A percentile compares a stretch with the other conserved stretches of the same genome.
phyloP scores from a whole-genome alignment of 768 basidiomycete species.

The Lentinus tigrinus region DNA sequence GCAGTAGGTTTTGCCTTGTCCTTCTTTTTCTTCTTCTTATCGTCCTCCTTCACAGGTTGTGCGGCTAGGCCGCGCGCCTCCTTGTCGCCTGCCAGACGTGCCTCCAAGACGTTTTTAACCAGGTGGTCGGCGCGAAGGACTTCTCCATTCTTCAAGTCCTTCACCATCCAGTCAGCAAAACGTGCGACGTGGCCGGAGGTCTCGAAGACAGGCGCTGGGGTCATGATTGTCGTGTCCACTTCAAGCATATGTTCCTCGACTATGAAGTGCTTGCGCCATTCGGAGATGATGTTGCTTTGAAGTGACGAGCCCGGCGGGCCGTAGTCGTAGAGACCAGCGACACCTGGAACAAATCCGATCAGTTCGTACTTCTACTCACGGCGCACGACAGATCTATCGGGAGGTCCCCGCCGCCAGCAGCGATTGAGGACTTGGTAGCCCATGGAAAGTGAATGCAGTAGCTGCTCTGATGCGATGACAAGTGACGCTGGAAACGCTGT shows the following conservation, averaged over 20 bases:
- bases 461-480: no score
- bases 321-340: slow-evolving; percentile 97
- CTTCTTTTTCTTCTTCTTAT: slow-evolving; percentile 66
- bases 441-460: no score
- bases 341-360: slow-evolving; percentile 50
- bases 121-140: slow-evolving; percentile 96
- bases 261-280: slow-evolving; percentile 98
- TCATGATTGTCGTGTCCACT: slow-evolving; percentile 98
- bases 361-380: neutral
- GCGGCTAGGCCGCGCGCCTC: slow-evolving; percentile 80
- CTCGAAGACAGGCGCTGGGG: slow-evolving; percentile 90
- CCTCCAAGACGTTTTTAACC: slow-evolving; percentile 89
- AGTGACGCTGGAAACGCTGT: no score
- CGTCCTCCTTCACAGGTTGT: slow-evolving; percentile 49
- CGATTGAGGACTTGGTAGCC: no score
- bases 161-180: slow-evolving; percentile 99
- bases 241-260: slow-evolving; percentile 98
- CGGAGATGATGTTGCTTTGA: slow-evolving; percentile 93
- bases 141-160: slow-evolving; percentile 92
- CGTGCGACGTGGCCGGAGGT: slow-evolving; percentile 97
- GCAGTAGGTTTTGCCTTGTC: slow-evolving; percentile 73
- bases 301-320: slow-evolving; percentile 94
- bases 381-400: neutral
- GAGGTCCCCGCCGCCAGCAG: no score
- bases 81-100: slow-evolving; percentile 84